Percentiles rank a stretch among this genome's conserved stretches.
These are phyloP conservation scores for Microdochium paspali DNA, from an alignment of 2,329 filamentous ascomycete genomes.

Conservation along the genomic window DNA sequence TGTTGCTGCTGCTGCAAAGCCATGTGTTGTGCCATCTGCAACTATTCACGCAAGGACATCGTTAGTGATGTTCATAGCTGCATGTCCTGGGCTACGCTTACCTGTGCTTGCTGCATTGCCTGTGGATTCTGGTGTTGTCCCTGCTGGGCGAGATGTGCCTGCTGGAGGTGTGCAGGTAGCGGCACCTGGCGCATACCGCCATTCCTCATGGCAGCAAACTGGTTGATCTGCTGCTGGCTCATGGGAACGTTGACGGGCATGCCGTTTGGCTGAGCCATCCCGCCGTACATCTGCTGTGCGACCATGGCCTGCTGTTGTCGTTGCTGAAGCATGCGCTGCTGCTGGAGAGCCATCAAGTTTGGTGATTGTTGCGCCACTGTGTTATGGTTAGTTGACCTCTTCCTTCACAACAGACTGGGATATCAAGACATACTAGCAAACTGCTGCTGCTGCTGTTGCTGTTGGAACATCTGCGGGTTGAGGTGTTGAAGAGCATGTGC, in stretches of 20 bases:
- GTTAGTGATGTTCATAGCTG: not conserved
- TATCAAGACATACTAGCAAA: conserved; percentile 25
- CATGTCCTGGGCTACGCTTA: conserved; percentile 5
- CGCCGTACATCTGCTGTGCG: conserved; percentile 20
- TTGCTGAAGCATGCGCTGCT: conserved; percentile 14
- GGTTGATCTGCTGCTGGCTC: conserved; percentile 29
- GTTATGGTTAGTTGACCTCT: conserved; percentile 2
- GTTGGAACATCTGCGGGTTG: conserved; percentile 52
- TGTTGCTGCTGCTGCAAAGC: conserved; percentile 25
- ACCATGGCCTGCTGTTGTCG: conserved; percentile 14
- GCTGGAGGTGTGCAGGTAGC: conserved; percentile 32
- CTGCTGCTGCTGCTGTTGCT: conserved; percentile 38
- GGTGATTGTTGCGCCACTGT: conserved; percentile 5
- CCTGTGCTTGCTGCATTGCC: conserved; percentile 15
- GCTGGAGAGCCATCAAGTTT: conserved; percentile 12
- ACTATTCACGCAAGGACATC: not conserved
- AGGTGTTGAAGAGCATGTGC: conserved; percentile 65
- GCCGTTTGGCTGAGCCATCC: conserved; percentile 8
- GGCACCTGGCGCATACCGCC: conserved; percentile 26
- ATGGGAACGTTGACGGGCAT: conserved; percentile 34
- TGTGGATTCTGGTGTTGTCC: conserved; percentile 14
- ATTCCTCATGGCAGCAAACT: conserved; percentile 32
- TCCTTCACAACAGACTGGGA: conserved; percentile 8
- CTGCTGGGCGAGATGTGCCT: conserved; percentile 22
- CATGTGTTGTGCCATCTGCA: conserved; percentile 20